These are phyloP conservation scores for Plantago coronopus DNA, from an alignment of 305 asterid genomes.

Conservation along the genomic window DNA sequence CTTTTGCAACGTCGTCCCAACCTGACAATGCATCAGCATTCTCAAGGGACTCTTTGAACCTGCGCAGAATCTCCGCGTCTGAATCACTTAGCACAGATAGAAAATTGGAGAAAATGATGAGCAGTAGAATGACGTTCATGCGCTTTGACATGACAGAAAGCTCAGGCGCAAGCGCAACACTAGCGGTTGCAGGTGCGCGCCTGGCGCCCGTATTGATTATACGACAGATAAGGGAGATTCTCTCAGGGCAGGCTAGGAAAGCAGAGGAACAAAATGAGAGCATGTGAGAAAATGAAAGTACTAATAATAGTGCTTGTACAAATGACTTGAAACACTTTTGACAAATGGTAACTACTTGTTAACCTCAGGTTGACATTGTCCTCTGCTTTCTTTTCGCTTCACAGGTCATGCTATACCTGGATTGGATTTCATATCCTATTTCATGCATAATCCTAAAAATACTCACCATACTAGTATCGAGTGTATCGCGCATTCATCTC, in stretches of 20 bases:
- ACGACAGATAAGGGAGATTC: background rate
- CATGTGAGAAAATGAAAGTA: slow-evolving; percentile 16
- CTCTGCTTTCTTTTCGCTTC: slow-evolving; percentile 19
- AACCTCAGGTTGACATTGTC: slow-evolving; percentile 17
- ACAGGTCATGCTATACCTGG: background rate
- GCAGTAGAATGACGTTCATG: slow-evolving; percentile 1
- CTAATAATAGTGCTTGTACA: slow-evolving; percentile 18
- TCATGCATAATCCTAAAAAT: too few relatives aligned
- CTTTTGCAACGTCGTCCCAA: slow-evolving; percentile 30
- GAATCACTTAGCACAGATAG: slow-evolving; percentile 16
- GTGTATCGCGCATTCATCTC: too few relatives aligned
- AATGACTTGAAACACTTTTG: slow-evolving; percentile 7
- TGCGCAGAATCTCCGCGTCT: slow-evolving; percentile 39
- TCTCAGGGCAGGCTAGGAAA: slow-evolving; percentile 23
- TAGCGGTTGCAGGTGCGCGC: too few relatives aligned
- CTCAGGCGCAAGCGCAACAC: too few relatives aligned
- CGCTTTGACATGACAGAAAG: background rate
- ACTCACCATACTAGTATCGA: too few relatives aligned
- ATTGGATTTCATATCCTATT: background rate
- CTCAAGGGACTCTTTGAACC: slow-evolving; percentile 44
- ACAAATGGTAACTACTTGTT: slow-evolving; percentile 21
- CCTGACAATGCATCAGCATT: slow-evolving; percentile 25
- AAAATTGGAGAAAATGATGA: slow-evolving; percentile 17
- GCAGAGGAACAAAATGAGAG: slow-evolving; percentile 20
- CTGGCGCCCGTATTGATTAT: too few relatives aligned